A percentile compares a stretch with the other conserved stretches of the same genome.
Conservation (phyloP, 2,329 filamentous ascomycete genomes). For the Bipolaris oryzae region DNA sequence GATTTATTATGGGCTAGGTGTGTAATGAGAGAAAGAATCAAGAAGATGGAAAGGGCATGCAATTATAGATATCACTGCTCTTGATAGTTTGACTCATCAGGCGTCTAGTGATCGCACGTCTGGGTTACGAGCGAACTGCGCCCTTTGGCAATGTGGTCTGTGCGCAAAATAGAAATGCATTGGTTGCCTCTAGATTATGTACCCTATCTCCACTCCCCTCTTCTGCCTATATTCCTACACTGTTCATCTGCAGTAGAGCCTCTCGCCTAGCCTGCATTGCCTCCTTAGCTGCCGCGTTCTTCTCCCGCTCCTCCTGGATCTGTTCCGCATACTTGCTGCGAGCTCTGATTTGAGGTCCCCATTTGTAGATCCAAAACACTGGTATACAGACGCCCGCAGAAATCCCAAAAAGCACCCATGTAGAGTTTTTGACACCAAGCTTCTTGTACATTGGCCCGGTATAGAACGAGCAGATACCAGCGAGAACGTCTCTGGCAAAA, state of each 20-base stretch:
- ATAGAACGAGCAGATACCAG: slow-evolving; percentile 70
- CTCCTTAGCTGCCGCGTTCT: slow-evolving; percentile 12
- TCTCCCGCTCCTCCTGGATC: slow-evolving; percentile 30
- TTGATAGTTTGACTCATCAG: slow-evolving; percentile 4
- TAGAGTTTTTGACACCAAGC: slow-evolving; percentile 32
- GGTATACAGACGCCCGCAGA: slow-evolving; percentile 58
- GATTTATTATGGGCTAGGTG: background rate
- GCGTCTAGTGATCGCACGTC: background rate
- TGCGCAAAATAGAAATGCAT: background rate
- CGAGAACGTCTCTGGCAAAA: slow-evolving; percentile 74
- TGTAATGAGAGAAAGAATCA: background rate
- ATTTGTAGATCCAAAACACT: slow-evolving; percentile 63
- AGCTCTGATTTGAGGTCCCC: slow-evolving; percentile 59
- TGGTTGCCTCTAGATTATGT: background rate
- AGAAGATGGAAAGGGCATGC: background rate
- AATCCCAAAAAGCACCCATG: slow-evolving; percentile 56
- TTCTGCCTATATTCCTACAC: background rate
- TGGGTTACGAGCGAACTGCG: background rate
- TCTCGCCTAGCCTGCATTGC: slow-evolving; percentile 7
- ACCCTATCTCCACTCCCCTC: background rate
- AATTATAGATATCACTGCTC: background rate
- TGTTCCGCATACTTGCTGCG: slow-evolving; percentile 36
- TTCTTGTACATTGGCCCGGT: slow-evolving; percentile 47
- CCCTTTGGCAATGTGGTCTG: background rate
- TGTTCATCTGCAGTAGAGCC: background rate